Base-by-base conservation (phyloP, 352 stramenopile species). In the Globisporangium perplexum region DNA sequence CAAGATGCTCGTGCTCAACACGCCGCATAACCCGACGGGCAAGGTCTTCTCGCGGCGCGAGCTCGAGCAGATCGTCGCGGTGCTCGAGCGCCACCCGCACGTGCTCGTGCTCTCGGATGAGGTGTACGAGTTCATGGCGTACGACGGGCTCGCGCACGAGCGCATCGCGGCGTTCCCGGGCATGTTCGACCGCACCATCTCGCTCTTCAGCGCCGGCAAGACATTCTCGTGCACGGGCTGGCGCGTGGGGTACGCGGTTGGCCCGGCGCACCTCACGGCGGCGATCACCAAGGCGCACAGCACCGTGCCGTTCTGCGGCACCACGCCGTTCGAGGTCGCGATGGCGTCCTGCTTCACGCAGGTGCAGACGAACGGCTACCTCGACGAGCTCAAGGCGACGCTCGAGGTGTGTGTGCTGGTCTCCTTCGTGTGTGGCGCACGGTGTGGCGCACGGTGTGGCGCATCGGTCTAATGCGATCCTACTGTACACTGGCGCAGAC, bases 61-160 rank as follows among this genome's bases (percentile, higher is more conserved):
- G 78, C 87, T 99, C 55, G 66, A 96, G 41, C 67, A 73, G 10
- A 95, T 99, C 57, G 93, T 91, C 8, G 41, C 73, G 1, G 75
- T 97, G 26, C 60, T 97, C 44, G 24, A 78, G 31, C 81, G 73
- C 41, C 74, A 98, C 71, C 92, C 93, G 28, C 64, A 97, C 33
- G 68, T 95, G 20, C 62, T 98, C 22, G 91, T 99, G 18, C 75
- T 99, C 30, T 94, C 91, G 6, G 97, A 99, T 68, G 97, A 99
- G 67, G 97, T 99, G 17, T 99, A 99, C 77, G 97, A 99, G 77
- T 98, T 97, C 65, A 98, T 99, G 79, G 87, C 92, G 39, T 97
- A 85, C 63, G 87, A 96, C 55, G 82, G 79, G 7, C 65, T 78
- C 1, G 5, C 50, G 17, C 78, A 93, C 53, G 74, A 90, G 50